These are phyloP conservation scores for Symbiotaphrina buchneri DNA, from an alignment of 495 filamentous ascomycete species.

Conservation along the genomic window DNA sequence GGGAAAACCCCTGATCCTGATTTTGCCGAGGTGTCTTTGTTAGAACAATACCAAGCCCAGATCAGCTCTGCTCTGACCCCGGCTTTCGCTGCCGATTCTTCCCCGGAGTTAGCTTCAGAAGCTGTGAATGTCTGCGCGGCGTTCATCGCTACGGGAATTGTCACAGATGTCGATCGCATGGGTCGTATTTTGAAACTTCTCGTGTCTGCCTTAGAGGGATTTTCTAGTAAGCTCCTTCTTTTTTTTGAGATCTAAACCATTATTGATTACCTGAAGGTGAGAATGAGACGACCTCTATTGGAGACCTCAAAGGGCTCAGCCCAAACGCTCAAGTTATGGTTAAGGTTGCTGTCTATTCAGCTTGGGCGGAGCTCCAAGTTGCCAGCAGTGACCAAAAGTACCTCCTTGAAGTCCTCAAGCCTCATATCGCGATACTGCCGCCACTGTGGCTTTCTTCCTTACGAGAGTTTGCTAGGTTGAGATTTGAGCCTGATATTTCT, in stretches of 20 bases:
- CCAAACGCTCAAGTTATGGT: conserved; percentile 98
- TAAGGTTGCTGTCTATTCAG: conserved; percentile 88
- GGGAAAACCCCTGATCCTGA: conserved; percentile 90
- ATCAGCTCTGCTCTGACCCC: conserved; percentile 92
- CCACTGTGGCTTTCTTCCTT: conserved; percentile 87
- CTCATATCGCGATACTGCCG: conserved; percentile 70
- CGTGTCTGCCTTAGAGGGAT: conserved; percentile 80
- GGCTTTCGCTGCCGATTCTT: conserved; percentile 88
- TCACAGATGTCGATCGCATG: conserved; percentile 95
- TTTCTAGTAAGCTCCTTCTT: conserved; percentile 31
- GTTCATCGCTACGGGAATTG: conserved; percentile 92
- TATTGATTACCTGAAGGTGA: conserved; percentile 20
- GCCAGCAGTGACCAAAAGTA: conserved; percentile 87
- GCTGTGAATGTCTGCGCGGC: conserved; percentile 95
- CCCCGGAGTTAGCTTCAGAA: conserved; percentile 80
- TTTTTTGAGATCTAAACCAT: conserved; percentile 1
- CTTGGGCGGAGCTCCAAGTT: conserved; percentile 96
- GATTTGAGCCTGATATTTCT: conserved; percentile 94
- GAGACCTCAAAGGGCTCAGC: conserved; percentile 79
- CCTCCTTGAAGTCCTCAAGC: conserved; percentile 68
- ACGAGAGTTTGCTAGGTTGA: conserved; percentile 76
- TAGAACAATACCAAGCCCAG: conserved; percentile 97
- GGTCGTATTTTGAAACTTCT: conserved; percentile 85
- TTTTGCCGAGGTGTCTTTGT: conserved; percentile 79
- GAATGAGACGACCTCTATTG: conserved; percentile 68